These are phyloP conservation scores for Fusarium sp. DNA, from an alignment of 2,329 filamentous ascomycete genomes.

Conservation along the genomic window DNA sequence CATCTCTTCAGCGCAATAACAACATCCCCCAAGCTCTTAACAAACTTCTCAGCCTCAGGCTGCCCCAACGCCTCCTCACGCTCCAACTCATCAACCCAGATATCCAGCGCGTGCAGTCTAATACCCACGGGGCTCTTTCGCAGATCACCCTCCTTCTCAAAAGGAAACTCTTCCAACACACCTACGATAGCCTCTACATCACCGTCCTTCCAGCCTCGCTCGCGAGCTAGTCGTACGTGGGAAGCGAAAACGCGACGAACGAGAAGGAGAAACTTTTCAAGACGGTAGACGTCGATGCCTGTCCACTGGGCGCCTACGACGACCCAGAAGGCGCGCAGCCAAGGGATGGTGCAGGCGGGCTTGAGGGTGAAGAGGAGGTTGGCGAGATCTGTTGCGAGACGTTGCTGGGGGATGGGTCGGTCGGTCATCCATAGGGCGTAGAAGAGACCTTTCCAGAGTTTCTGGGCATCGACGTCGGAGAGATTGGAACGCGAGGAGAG, in stretches of 20 bases:
- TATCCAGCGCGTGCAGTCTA: conserved; percentile 86
- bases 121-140: conserved; percentile 82
- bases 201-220: conserved; percentile 52
- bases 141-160: conserved; percentile 55
- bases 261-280: conserved; percentile 94
- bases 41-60: conserved; percentile 57
- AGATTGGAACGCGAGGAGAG: conserved; percentile 73
- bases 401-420: conserved; percentile 87
- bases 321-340: conserved; percentile 76
- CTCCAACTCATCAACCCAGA: conserved; percentile 92
- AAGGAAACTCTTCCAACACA: conserved; percentile 48
- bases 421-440: conserved; percentile 96
- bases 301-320: conserved; percentile 78
- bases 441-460: conserved; percentile 95
- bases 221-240: conserved; percentile 65
- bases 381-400: conserved; percentile 82
- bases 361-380: conserved; percentile 71
- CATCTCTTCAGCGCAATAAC: conserved; percentile 68
- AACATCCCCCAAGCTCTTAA: conserved; percentile 65
- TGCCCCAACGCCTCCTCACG: conserved; percentile 68
- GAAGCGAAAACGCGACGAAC: conserved; percentile 82
- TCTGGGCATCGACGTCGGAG: conserved; percentile 77
- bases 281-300: conserved; percentile 78
- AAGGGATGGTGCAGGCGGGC: conserved; percentile 55
- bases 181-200: conserved; percentile 45